Base-by-base conservation (phyloP, 306 rosid genomes). In the Arachis hypogaea region DNA sequence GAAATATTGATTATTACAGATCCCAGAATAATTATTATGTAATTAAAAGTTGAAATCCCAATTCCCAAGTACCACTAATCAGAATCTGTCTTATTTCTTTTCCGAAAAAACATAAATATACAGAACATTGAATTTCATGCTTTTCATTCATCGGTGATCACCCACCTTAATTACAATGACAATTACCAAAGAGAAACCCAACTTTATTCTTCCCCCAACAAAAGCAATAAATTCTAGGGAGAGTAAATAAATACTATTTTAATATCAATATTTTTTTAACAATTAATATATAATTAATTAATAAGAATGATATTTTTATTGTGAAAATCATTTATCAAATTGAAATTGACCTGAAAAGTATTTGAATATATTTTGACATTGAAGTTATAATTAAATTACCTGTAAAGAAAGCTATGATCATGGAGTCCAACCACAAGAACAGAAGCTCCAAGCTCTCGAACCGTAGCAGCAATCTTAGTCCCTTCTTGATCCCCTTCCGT, bases 401-500 rank as follows among this genome's bases (percentile, higher is more conserved):
- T 89, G 90, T 87, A 89, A 28, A 92, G 93, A 78, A 92, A 92
- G 84, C 97, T 92, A 61, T 76, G 87, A 72, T 83, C 87, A 77
- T 89, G 97, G 78, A 92, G 96, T 42, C 97, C 97, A 60, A 87
- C 80, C 51, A 92, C 97, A 54, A 92, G 88, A 67, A 72, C 63
- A 0, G 93, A 89, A 74, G 93, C 96, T 44, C 86, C 93, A 75
- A 87, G 83, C 69, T 89, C 84, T 63, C 77, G 75, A 4, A 89
- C 93, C 22, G 77, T 74, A 41, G 88, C 73, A 3, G 88, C 81
- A 55, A 89, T 86, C 73, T 87, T 89, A 59, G 40, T 64, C 46
- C 96, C 97, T 33, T 92, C 93, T 47, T 78, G 81, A 75, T 89
- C 96, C 50, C 96, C 97, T 74, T 92, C 96, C 60, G 87, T 70